These are phyloP conservation scores for Claviceps citrina DNA, from an alignment of 2,329 filamentous ascomycete species.

Conservation along the genomic window DNA sequence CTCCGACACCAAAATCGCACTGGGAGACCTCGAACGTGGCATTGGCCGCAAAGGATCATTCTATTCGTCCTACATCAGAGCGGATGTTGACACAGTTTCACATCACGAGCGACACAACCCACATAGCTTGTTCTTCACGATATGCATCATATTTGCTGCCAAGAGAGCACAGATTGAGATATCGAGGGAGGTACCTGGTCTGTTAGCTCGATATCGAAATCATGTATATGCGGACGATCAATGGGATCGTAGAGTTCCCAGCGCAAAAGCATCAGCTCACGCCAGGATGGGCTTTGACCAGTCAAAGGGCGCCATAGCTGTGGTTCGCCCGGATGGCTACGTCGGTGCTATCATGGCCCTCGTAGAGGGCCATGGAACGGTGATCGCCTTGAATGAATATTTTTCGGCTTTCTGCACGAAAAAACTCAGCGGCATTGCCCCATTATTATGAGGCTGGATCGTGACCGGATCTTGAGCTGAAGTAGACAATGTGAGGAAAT, in stretches of 20 bases:
- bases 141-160: conserved; percentile 61
- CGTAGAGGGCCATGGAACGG: conserved; percentile 61
- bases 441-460: conserved; percentile 1
- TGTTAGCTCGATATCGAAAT: conserved; percentile 61
- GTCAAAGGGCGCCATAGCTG: conserved; percentile 61
- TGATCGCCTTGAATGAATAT: conserved; percentile 70
- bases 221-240: conserved; percentile 80
- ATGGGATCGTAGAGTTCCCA: conserved; percentile 53
- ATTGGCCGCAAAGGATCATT: conserved; percentile 55
- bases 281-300: conserved; percentile 71
- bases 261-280: conserved; percentile 61
- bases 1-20: conserved; percentile 40
- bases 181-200: conserved; percentile 48
- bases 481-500: background rate
- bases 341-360: conserved; percentile 62
- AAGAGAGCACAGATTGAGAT: conserved; percentile 59
- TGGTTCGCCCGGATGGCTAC: conserved; percentile 78
- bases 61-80: conserved; percentile 48
- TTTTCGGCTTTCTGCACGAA: conserved; percentile 61
- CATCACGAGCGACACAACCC: conserved; percentile 76
- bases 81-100: conserved; percentile 46
- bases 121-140: conserved; percentile 66
- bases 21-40: conserved; percentile 53
- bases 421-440: conserved; percentile 14
- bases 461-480: too few relatives aligned